phyloP scores from a whole-genome alignment of 2,329 filamentous ascomycete genomes.

The Botryotinia globosa region DNA sequence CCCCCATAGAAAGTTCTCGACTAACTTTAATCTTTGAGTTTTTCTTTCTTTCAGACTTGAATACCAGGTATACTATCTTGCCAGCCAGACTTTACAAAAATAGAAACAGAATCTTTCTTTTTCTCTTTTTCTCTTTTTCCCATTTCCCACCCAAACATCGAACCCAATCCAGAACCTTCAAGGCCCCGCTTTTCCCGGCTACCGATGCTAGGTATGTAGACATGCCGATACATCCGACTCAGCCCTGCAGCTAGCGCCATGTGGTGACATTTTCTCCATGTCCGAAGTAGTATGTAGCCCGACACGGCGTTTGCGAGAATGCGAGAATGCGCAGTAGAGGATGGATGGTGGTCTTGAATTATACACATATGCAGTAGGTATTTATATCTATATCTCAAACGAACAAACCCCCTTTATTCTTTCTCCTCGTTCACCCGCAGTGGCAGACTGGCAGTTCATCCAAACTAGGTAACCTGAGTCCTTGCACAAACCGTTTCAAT shows the following conservation, averaged over 20 bases:
- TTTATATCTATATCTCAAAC: not conserved
- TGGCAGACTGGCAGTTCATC: not conserved
- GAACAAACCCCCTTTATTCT: not conserved
- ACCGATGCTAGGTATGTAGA: not conserved
- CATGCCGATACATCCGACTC: conserved; percentile 11
- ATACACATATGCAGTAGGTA: not conserved
- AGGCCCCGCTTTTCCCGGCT: not conserved
- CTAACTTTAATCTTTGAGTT: not conserved
- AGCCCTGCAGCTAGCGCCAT: conserved; percentile 4
- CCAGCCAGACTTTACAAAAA: not conserved
- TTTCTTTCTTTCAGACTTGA: not conserved
- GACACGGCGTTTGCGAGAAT: not conserved
- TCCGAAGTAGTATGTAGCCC: not conserved
- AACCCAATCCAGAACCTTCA: not conserved
- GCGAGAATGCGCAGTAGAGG: not conserved
- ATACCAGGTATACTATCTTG: not conserved
- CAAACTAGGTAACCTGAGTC: not conserved
- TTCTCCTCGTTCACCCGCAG: not conserved
- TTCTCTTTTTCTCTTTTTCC: too few species aligned
- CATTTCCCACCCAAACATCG: not conserved
- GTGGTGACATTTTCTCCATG: not conserved
- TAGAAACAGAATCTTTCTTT: not conserved
- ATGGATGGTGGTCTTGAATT: not conserved
- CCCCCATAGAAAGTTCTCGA: not conserved
- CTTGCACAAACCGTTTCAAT: not conserved